These are phyloP conservation scores for Mesotaenium endlicherianum DNA, from an alignment of 139 green algal genomes.

Conservation along the genomic window DNA sequence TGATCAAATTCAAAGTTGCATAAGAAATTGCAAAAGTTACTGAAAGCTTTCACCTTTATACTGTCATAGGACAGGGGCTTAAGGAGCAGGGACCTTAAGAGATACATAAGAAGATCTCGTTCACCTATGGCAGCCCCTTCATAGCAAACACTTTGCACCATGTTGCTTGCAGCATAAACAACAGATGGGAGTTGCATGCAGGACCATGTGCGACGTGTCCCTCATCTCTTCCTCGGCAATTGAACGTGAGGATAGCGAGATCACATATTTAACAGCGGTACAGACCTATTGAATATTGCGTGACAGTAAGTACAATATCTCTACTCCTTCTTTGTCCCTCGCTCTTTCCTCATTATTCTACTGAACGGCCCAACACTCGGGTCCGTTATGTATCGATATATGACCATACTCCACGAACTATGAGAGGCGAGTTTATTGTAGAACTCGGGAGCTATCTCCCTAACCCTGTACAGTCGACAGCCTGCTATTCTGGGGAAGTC, in stretches of 20 bases:
- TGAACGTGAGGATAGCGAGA: not conserved
- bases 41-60: too few relatives aligned
- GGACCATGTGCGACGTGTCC: not conserved
- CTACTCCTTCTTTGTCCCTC: not conserved
- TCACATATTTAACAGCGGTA: not conserved
- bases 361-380: constrained; percentile 59
- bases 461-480: constrained; percentile 61
- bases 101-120: too few relatives aligned
- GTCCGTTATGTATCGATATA: constrained; percentile 68
- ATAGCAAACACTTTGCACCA: too few relatives aligned
- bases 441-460: constrained; percentile 69
- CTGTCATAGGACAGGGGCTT: too few relatives aligned
- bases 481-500: constrained; percentile 78
- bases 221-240: not conserved
- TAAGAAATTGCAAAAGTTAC: too few relatives aligned
- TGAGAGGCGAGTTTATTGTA: constrained; percentile 65
- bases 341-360: constrained; percentile 33
- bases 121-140: too few relatives aligned
- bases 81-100: too few relatives aligned
- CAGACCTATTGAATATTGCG: not conserved
- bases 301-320: not conserved
- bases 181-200: not conserved
- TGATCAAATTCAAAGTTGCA: too few relatives aligned
- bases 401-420: constrained; percentile 66
- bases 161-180: too few relatives aligned